A percentile compares a stretch with the other conserved stretches of the same genome.
Evolutionary conservation across 257 asterid species (phyloP).

Genomic region (Rehmannia glutinosa): DNA sequence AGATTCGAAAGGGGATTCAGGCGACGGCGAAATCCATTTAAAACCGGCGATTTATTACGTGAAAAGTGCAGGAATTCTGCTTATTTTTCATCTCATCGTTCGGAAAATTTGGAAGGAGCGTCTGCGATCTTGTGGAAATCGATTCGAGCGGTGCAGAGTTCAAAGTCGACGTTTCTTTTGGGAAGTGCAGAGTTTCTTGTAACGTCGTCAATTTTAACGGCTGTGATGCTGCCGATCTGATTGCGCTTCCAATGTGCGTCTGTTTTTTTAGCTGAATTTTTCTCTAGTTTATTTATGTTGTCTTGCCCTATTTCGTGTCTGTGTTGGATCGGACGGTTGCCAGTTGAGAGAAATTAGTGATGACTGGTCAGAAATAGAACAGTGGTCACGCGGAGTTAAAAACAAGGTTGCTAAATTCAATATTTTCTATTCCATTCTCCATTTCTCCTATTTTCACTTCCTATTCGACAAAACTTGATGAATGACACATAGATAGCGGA

Average conservation of each 20-base stretch:
- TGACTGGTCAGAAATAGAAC: neutral
- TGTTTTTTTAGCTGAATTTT: neutral
- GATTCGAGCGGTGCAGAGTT: slow-evolving; percentile 10
- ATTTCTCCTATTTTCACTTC: no score
- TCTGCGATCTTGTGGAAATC: neutral
- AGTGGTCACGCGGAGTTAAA: no score
- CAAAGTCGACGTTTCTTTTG: neutral
- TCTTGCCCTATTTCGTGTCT: neutral
- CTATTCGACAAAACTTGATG: no score
- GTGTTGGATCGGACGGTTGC: slow-evolving; percentile 22
- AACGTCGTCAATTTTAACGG: slow-evolving; percentile 25
- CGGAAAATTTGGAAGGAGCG: neutral
- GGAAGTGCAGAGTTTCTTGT: neutral
- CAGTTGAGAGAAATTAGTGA: neutral
- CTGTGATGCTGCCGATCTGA: slow-evolving; percentile 23
- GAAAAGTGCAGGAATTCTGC: slow-evolving; percentile 14
- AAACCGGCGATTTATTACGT: slow-evolving; percentile 22
- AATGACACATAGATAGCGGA: no score
- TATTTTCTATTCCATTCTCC: no score
- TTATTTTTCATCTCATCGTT: slow-evolving; percentile 28
- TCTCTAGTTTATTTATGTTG: neutral
- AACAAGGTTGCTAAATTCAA: no score
- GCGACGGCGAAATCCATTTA: slow-evolving; percentile 52
- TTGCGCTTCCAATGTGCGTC: slow-evolving; percentile 12
- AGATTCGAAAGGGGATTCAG: slow-evolving; percentile 17